Evolutionary conservation across 2,329 filamentous ascomycete species (phyloP).

Genomic region (Neoarthrinium moseri): DNA sequence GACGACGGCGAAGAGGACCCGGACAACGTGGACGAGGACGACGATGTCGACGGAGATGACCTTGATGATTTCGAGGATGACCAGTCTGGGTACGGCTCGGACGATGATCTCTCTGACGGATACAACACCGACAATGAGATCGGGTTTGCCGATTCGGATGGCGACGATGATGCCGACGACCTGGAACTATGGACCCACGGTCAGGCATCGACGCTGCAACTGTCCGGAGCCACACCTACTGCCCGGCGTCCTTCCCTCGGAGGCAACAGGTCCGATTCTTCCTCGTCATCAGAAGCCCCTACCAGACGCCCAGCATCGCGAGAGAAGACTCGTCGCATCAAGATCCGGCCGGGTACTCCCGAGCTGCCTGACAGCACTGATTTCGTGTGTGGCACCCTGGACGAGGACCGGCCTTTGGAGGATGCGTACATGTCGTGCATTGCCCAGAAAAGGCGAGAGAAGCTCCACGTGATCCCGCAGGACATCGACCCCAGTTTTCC

Average conservation of each 20-base stretch:
- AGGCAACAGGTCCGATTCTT: constrained; percentile 60
- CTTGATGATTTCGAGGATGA: constrained; percentile 52
- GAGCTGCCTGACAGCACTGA: constrained; percentile 96
- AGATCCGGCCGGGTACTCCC: constrained; percentile 67
- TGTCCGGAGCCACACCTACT: constrained; percentile 33
- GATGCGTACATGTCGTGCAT: constrained; percentile 87
- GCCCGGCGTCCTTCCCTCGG: constrained; percentile 38
- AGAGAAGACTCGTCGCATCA: constrained; percentile 39
- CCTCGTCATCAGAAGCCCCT: constrained; percentile 46
- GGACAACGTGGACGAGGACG: constrained; percentile 47
- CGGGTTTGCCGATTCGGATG: constrained; percentile 68
- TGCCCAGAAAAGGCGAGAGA: constrained; percentile 76
- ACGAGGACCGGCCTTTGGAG: constrained; percentile 93
- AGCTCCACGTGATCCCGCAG: constrained; percentile 82
- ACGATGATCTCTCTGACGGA: constrained; percentile 57
- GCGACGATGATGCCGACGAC: constrained; percentile 69
- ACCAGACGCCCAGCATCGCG: constrained; percentile 27
- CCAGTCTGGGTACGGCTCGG: constrained; percentile 64
- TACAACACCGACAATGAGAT: constrained; percentile 75
- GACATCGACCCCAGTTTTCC: constrained; percentile 98
- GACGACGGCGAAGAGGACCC: constrained; percentile 44
- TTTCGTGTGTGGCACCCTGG: constrained; percentile 96
- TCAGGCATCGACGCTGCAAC: constrained; percentile 35
- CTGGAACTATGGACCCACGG: constrained; percentile 56
- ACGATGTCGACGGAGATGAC: constrained; percentile 48